Percentiles rank a stretch among this genome's conserved stretches.
Evolutionary conservation across 1,284 basidiomycete species (phyloP).

Genomic region (Melampsora abietis-canadensis): DNA sequence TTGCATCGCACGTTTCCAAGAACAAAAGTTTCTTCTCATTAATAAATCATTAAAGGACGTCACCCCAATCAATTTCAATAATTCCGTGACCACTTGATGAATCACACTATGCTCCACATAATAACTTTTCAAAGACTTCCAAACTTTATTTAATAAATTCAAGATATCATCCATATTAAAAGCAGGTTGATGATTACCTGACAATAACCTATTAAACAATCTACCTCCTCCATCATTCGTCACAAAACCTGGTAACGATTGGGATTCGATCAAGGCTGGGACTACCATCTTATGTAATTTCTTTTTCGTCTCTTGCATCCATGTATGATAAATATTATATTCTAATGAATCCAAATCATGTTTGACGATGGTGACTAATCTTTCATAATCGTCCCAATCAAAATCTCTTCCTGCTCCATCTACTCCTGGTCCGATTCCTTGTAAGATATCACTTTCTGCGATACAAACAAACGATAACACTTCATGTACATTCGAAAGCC

Average conservation of each 20-base stretch:
- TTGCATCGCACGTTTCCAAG: slow-evolving; percentile 99
- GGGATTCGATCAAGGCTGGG: slow-evolving; percentile 93
- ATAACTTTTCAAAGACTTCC: slow-evolving; percentile 97
- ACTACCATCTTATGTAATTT: slow-evolving; percentile 96
- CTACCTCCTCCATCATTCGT: slow-evolving; percentile 84
- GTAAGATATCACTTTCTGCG: slow-evolving; percentile 95
- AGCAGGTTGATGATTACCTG: slow-evolving; percentile 74
- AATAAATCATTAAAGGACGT: slow-evolving; percentile 97
- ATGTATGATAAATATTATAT: slow-evolving; percentile 99
- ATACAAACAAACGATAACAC: slow-evolving; percentile 98
- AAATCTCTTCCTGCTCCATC: slow-evolving; percentile 87
- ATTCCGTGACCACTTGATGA: slow-evolving; percentile 92
- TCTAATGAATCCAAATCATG: slow-evolving; percentile 97
- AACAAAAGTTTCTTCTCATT: slow-evolving; percentile 98
- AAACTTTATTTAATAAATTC: slow-evolving; percentile 93
- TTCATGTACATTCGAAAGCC: slow-evolving; percentile 99
- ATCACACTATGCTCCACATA: slow-evolving; percentile 98
- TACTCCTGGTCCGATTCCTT: slow-evolving; percentile 88
- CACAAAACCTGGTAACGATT: slow-evolving; percentile 95
- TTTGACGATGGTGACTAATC: slow-evolving; percentile 93
- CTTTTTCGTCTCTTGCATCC: slow-evolving; percentile 99
- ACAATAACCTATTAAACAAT: slow-evolving; percentile 87
- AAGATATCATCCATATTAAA: slow-evolving; percentile 98
- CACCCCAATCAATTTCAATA: slow-evolving; percentile 93
- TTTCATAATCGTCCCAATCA: slow-evolving; percentile 96